Evolutionary conservation across 176 grass and related monocot species (phyloP).

Genomic region (Triticum turgidum): DNA sequence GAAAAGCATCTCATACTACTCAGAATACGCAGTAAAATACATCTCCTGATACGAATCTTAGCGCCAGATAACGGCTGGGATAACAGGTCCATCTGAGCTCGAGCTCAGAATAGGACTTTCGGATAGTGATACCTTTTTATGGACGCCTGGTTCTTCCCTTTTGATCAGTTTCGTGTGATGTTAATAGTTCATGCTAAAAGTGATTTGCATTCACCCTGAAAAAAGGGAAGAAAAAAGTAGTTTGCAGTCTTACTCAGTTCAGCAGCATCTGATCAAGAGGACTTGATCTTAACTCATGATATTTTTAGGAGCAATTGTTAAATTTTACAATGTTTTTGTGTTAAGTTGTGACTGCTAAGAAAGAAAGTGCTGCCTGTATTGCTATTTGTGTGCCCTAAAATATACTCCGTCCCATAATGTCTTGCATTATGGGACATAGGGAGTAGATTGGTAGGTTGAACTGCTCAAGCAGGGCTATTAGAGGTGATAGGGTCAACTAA

Average conservation of each 20-base stretch:
- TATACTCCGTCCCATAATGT: background rate
- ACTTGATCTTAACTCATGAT: background rate
- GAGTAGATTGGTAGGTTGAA: background rate
- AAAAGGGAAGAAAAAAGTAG: background rate
- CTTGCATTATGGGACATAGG: no score
- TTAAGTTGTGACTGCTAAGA: background rate
- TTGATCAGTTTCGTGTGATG: background rate
- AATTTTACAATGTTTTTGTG: background rate
- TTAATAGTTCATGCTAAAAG: background rate
- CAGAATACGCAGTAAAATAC: no score
- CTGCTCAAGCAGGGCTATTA: background rate
- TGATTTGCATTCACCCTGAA: background rate
- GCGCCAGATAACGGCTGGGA: no score
- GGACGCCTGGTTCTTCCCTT: background rate
- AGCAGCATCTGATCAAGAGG: background rate
- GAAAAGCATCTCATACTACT: no score
- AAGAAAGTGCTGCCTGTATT: background rate
- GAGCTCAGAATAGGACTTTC: no score
- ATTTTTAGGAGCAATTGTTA: slow-evolving; percentile 5
- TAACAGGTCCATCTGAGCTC: no score
- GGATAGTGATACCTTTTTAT: background rate
- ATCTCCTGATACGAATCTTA: no score
- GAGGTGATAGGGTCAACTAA: slow-evolving; percentile 7
- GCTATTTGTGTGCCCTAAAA: background rate
- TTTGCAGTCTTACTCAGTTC: background rate